Evolutionary conservation across 441 rosid species (phyloP).

Genomic region (Francoa sonchifolia): DNA sequence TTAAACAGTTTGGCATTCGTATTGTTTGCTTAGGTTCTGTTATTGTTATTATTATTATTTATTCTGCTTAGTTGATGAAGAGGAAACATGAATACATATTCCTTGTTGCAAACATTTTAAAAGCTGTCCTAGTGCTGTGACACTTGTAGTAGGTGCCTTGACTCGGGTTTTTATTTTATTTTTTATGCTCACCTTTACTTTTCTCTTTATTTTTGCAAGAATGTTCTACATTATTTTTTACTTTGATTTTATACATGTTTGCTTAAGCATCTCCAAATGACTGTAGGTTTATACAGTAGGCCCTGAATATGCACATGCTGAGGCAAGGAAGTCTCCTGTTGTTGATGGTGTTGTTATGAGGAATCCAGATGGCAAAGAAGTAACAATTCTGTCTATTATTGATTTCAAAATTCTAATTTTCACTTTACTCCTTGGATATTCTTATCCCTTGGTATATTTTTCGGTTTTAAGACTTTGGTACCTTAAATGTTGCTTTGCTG

Average conservation of each 20-base stretch:
- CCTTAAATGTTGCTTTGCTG: no score
- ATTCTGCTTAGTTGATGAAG: neutral
- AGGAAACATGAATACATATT: neutral
- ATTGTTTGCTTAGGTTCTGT: slow-evolving; percentile 1
- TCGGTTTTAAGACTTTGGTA: no score
- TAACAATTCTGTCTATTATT: slow-evolving; percentile 25
- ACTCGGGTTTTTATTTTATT: no score
- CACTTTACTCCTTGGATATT: no score
- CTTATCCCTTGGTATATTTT: no score
- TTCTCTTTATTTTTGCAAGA: no score
- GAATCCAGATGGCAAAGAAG: slow-evolving; percentile 98
- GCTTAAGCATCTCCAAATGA: slow-evolving; percentile 19
- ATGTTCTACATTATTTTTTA: neutral
- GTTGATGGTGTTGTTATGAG: slow-evolving; percentile 99
- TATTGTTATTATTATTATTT: neutral
- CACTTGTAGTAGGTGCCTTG: no score
- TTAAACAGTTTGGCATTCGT: slow-evolving; percentile 13
- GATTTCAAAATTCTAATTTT: no score
- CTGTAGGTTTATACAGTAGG: slow-evolving; percentile 95
- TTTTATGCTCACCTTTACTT: no score
- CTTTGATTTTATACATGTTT: slow-evolving; percentile 8
- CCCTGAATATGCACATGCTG: slow-evolving; percentile 99
- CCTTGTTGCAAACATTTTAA: neutral
- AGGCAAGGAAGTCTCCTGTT: slow-evolving; percentile 99
- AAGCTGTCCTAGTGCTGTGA: neutral